phyloP scores from a whole-genome alignment of 352 stramenopile genomes.

The Pythium grandisporangium region DNA sequence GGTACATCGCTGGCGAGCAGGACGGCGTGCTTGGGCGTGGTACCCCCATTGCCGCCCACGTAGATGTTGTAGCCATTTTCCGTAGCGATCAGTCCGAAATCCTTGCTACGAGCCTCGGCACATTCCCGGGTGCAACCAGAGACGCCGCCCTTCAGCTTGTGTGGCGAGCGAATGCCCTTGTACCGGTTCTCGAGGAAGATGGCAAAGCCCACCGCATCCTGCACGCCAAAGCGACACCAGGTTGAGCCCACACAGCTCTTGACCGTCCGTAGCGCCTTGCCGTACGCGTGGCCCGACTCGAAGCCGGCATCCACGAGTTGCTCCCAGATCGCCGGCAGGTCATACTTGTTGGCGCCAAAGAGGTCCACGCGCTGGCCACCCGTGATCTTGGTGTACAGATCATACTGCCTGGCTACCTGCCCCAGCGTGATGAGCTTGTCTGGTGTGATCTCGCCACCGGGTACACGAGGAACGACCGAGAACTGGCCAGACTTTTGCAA shows the following conservation, averaged over 20 bases:
- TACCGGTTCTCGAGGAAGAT: constrained; percentile 90
- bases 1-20: constrained; percentile 39
- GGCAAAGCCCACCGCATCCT: constrained; percentile 88
- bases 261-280: constrained; percentile 88
- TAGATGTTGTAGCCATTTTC: constrained; percentile 91
- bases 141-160: constrained; percentile 90
- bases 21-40: constrained; percentile 77
- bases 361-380: constrained; percentile 90
- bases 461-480: constrained; percentile 87
- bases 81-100: constrained; percentile 92
- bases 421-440: constrained; percentile 88
- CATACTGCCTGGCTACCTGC: constrained; percentile 84
- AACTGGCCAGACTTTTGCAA: constrained; percentile 91
- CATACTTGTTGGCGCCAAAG: constrained; percentile 88
- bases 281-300: constrained; percentile 90
- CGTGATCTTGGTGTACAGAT: constrained; percentile 92
- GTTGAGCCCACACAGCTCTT: constrained; percentile 91
- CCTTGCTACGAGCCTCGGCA: constrained; percentile 87
- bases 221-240: constrained; percentile 89
- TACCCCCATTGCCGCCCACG: constrained; percentile 83
- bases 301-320: constrained; percentile 86
- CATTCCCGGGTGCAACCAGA: constrained; percentile 89
- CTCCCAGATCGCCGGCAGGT: constrained; percentile 89
- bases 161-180: constrained; percentile 86
- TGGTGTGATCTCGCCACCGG: constrained; percentile 86